Evolutionary conservation across 2,329 filamentous ascomycete genomes (phyloP).

Genomic region (Colletotrichum filicis): DNA sequence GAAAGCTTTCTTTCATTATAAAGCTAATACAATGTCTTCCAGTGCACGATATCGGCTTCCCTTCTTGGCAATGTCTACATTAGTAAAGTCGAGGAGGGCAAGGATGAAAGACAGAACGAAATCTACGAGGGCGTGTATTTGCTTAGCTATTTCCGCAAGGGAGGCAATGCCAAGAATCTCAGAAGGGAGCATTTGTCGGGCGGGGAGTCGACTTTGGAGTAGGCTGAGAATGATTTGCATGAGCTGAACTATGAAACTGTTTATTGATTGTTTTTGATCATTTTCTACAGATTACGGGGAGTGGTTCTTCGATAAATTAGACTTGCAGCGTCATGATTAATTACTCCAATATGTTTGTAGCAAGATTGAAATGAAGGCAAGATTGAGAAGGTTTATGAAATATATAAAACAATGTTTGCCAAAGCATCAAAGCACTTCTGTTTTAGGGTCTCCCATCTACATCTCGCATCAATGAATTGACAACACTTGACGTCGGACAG

Average conservation of each 20-base stretch:
- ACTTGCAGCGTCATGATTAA: neutral
- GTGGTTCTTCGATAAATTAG: neutral
- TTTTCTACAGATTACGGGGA: neutral
- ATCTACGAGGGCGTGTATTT: conserved; percentile 45
- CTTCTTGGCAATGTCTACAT: conserved; percentile 49
- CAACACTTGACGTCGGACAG: neutral
- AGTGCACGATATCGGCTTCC: conserved; percentile 42
- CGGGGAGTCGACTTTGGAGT: neutral
- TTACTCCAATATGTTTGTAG: too few relatives aligned
- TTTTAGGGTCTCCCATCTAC: neutral
- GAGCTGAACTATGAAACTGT: too few relatives aligned
- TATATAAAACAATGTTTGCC: too few relatives aligned
- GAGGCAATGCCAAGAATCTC: neutral
- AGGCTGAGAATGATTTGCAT: neutral
- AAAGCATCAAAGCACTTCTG: neutral
- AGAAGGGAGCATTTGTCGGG: conserved; percentile 3
- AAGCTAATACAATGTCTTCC: neutral
- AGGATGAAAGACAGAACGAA: conserved; percentile 40
- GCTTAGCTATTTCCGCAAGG: conserved; percentile 32
- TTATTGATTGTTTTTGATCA: neutral
- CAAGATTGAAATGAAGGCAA: too few relatives aligned
- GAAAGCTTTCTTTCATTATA: too few relatives aligned
- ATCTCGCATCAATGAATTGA: neutral
- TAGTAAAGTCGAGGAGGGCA: conserved; percentile 39
- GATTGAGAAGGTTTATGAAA: too few relatives aligned